Evolutionary conservation across 78 protist species (phyloP).

Genomic region (Fonticula alba): DNA sequence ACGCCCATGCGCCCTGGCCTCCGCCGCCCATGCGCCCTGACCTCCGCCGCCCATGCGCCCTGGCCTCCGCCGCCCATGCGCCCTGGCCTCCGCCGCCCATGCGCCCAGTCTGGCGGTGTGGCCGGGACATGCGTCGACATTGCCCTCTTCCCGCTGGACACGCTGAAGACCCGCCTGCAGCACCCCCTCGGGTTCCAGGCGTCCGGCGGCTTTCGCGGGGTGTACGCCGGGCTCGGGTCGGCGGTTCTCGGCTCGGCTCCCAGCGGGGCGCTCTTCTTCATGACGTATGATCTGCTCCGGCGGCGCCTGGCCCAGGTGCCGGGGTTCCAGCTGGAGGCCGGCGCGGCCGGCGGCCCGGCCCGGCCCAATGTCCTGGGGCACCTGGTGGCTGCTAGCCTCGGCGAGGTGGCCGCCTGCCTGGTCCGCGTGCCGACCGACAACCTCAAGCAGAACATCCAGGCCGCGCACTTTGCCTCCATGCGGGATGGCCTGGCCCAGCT

Average conservation of each 20-base stretch:
- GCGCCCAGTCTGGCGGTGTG: no score
- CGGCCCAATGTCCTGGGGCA: no score
- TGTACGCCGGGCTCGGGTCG: constrained; percentile 30
- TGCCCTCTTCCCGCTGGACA: constrained; percentile 41
- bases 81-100: no score
- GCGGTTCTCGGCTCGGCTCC: constrained; percentile 25
- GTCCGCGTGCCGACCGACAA: constrained; percentile 44
- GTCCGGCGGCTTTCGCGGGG: constrained; percentile 36
- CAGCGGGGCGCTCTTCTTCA: constrained; percentile 18
- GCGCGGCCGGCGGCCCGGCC: no score
- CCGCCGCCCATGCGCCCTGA: no score
- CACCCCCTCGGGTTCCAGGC: constrained; percentile 10
- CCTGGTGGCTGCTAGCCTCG: constrained; percentile 15
- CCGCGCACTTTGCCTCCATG: neutral
- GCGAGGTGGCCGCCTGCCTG: constrained; percentile 32
- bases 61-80: no score
- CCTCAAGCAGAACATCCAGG: constrained; percentile 39
- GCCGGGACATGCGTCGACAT: constrained; percentile 43
- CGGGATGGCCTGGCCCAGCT: neutral
- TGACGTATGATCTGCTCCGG: constrained; percentile 10
- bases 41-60: no score
- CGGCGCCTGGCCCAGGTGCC: neutral
- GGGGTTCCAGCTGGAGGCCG: neutral
- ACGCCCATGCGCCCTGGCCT: no score
- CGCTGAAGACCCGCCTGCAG: constrained; percentile 47